Evolutionary conservation across 352 stramenopile species (phyloP).

Genomic region (Blastocystis sp.): DNA sequence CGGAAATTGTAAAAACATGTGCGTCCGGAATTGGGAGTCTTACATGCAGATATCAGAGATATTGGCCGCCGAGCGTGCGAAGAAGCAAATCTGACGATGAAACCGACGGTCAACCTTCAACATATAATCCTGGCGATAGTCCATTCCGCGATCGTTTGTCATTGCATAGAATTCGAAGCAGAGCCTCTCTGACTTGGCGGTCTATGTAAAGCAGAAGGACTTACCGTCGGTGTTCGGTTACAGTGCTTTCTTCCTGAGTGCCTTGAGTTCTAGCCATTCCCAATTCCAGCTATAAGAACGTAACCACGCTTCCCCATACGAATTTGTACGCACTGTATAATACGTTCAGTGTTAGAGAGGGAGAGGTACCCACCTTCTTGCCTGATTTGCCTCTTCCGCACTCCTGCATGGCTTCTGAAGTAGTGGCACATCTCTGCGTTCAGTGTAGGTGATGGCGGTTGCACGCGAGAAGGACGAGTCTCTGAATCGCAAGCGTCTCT

Average conservation of each 20-base stretch:
- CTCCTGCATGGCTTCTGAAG: not conserved
- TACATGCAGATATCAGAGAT: slow-evolving; percentile 37
- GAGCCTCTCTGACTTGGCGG: not conserved
- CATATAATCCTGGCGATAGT: slow-evolving; percentile 15
- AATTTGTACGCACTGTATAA: not conserved
- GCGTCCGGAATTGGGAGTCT: no score
- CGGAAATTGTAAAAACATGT: slow-evolving; percentile 37
- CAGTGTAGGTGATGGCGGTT: slow-evolving; percentile 23
- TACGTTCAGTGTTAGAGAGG: slow-evolving; percentile 2
- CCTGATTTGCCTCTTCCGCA: slow-evolving; percentile 13
- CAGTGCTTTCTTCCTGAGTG: not conserved
- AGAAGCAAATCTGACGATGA: slow-evolving; percentile 40
- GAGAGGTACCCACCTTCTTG: not conserved
- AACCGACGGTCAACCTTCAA: slow-evolving; percentile 28
- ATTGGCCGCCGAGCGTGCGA: slow-evolving; percentile 19
- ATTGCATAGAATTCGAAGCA: slow-evolving; percentile 3
- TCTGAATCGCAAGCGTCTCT: slow-evolving; percentile 31
- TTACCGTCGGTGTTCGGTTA: not conserved
- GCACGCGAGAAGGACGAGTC: slow-evolving; percentile 15
- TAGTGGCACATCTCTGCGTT: not conserved
- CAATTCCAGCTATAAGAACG: slow-evolving; percentile 24
- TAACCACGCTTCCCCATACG: not conserved
- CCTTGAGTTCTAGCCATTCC: not conserved
- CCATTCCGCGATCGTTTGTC: not conserved
- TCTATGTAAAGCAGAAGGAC: not conserved